Evolutionary conservation across 1,284 basidiomycete genomes (phyloP).

Genomic region (Naganishia cerealis): DNA sequence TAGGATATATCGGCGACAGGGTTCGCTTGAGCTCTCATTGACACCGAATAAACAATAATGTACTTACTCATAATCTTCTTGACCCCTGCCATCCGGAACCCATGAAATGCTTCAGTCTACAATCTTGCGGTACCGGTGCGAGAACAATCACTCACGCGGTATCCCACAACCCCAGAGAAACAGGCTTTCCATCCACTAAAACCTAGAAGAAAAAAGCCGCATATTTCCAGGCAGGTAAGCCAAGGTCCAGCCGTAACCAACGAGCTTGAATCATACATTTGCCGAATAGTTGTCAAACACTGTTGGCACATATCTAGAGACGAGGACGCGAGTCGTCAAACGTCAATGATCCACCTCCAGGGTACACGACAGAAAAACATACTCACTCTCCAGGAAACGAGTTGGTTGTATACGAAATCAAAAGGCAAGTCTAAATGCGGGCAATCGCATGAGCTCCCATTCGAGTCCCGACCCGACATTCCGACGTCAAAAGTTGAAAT

Average conservation of each 20-base stretch:
- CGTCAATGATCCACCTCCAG: constrained; percentile 1
- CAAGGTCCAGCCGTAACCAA: background rate
- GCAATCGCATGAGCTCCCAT: background rate
- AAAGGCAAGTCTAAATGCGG: constrained; percentile 48
- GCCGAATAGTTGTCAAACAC: constrained; percentile 55
- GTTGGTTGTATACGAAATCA: constrained; percentile 55
- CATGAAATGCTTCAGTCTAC: constrained; percentile 39
- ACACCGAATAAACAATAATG: background rate
- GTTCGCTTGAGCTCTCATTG: background rate
- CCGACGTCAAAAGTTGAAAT: background rate
- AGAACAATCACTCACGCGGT: constrained; percentile 55
- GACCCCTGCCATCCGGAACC: constrained; percentile 69
- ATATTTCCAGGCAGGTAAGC: background rate
- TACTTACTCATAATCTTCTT: constrained; percentile 69
- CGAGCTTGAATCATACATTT: constrained; percentile 19
- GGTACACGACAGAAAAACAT: background rate
- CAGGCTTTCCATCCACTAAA: constrained; percentile 97
- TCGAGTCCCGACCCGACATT: background rate
- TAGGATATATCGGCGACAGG: constrained; percentile 48
- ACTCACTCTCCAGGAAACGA: constrained; percentile 54
- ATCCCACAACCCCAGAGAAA: constrained; percentile 58
- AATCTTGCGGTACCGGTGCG: background rate
- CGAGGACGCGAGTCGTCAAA: too few relatives aligned
- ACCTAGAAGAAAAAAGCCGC: constrained; percentile 59
- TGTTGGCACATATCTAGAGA: constrained; percentile 52